A percentile compares a stretch with the other conserved stretches of the same genome.
These are phyloP conservation scores for Adiantum capillusveneris DNA, from an alignment of 75 land plant species.

Conservation along the genomic window DNA sequence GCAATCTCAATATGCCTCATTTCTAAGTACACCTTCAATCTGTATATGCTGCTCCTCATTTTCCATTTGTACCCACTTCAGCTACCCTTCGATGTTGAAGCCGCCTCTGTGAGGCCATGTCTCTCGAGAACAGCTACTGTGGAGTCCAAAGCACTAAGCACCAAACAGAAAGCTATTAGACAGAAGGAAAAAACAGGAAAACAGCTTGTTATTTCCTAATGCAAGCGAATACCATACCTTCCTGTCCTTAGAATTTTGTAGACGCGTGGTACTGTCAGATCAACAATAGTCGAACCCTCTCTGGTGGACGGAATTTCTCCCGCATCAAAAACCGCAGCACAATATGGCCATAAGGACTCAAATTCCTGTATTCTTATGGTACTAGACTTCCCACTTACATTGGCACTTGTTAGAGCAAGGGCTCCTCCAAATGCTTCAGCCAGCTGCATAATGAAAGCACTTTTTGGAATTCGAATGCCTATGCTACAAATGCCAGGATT, in stretches of 20 bases:
- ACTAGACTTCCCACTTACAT: conserved; percentile 71
- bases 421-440: conserved; percentile 78
- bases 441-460: conserved; percentile 50
- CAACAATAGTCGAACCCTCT: conserved; percentile 90
- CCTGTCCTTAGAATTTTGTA: conserved; percentile 79
- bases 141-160: too few species aligned
- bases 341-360: conserved; percentile 69
- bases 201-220: too few species aligned
- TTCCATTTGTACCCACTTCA: too few species aligned
- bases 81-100: too few species aligned
- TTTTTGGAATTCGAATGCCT: conserved; percentile 88
- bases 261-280: conserved; percentile 44
- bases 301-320: conserved; percentile 81
- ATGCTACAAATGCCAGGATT: conserved; percentile 89
- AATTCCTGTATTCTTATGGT: conserved; percentile 77
- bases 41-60: too few species aligned
- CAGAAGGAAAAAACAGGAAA: too few species aligned
- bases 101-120: too few species aligned
- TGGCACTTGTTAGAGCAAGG: conserved; percentile 94
- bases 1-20: too few species aligned
- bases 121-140: too few species aligned
- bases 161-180: too few species aligned
- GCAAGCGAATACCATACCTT: too few species aligned
- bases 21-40: too few species aligned
- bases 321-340: conserved; percentile 76